Evolutionary conservation across 169 alveolate genomes (phyloP).

Genomic region (Theileria orientalis): DNA sequence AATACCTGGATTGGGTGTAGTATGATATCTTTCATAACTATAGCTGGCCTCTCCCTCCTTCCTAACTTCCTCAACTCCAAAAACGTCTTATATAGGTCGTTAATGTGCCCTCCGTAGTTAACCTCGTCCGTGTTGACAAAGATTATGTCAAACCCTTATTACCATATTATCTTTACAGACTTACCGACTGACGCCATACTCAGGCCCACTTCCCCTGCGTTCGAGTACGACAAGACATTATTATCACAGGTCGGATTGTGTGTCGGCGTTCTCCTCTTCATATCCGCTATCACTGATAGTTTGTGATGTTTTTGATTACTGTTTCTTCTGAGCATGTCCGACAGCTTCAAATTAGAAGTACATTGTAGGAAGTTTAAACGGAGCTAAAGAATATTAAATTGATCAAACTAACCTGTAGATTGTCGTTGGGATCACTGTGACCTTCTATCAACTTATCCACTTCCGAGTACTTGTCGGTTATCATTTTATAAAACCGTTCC

Average conservation of each 20-base stretch:
- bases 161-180: slow-evolving; percentile 13
- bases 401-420: slow-evolving; percentile 34
- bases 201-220: slow-evolving; percentile 63
- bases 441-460: slow-evolving; percentile 39
- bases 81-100: slow-evolving; percentile 62
- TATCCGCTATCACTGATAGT: slow-evolving; percentile 72
- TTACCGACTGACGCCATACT: slow-evolving; percentile 49
- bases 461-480: slow-evolving; percentile 45
- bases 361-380: slow-evolving; percentile 70
- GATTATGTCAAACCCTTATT: slow-evolving; percentile 72
- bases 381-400: slow-evolving; percentile 43
- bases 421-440: slow-evolving; percentile 44
- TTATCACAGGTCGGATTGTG: slow-evolving; percentile 40
- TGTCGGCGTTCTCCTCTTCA: slow-evolving; percentile 73
- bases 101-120: slow-evolving; percentile 65
- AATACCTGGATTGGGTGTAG: slow-evolving; percentile 73
- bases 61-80: slow-evolving; percentile 61
- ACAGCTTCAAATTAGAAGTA: slow-evolving; percentile 73
- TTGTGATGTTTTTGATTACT: slow-evolving; percentile 64
- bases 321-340: slow-evolving; percentile 71
- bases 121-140: slow-evolving; percentile 72
- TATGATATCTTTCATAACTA: slow-evolving; percentile 75
- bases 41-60: slow-evolving; percentile 73
- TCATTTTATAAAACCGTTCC: slow-evolving; percentile 57
- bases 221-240: slow-evolving; percentile 21